Evolutionary conservation across 2,329 filamentous ascomycete species (phyloP).

Genomic region (Epichloe sylvatica): DNA sequence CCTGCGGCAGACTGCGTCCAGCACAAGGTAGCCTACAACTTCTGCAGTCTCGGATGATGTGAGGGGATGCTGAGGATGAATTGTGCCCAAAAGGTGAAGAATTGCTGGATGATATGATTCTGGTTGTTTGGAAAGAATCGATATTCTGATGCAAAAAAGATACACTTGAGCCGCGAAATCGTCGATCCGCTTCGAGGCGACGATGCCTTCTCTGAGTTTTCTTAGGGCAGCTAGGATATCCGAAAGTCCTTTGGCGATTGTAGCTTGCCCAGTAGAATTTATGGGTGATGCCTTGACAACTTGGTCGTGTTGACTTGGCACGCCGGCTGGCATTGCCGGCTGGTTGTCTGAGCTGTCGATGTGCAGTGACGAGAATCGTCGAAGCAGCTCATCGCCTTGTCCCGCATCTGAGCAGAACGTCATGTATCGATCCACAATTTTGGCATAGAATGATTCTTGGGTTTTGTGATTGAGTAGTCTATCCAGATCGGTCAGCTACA

Average conservation of each 20-base stretch:
- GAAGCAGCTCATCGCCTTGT: constrained; percentile 57
- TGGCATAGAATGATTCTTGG: constrained; percentile 76
- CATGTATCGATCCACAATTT: constrained; percentile 80
- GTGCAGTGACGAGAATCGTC: constrained; percentile 55
- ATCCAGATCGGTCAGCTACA: not conserved
- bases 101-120: constrained; percentile 86
- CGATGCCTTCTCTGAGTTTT: constrained; percentile 81
- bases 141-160: constrained; percentile 69
- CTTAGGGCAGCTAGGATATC: constrained; percentile 71
- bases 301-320: not conserved
- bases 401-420: constrained; percentile 67
- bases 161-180: constrained; percentile 80
- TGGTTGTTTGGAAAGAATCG: constrained; percentile 66
- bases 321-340: not conserved
- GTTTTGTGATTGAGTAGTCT: constrained; percentile 61
- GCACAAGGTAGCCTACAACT: constrained; percentile 64
- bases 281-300: not conserved
- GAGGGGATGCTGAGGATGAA: constrained; percentile 57
- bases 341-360: constrained; percentile 1
- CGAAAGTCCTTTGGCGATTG: constrained; percentile 49
- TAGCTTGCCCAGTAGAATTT: constrained; percentile 10
- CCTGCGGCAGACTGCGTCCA: constrained; percentile 80
- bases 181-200: constrained; percentile 62
- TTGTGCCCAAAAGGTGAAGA: constrained; percentile 56
- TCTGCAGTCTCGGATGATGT: constrained; percentile 62